Evolutionary conservation across 371 early-diverging fungal species (phyloP).

Genomic region (Syncephalastrum contaminatum): DNA sequence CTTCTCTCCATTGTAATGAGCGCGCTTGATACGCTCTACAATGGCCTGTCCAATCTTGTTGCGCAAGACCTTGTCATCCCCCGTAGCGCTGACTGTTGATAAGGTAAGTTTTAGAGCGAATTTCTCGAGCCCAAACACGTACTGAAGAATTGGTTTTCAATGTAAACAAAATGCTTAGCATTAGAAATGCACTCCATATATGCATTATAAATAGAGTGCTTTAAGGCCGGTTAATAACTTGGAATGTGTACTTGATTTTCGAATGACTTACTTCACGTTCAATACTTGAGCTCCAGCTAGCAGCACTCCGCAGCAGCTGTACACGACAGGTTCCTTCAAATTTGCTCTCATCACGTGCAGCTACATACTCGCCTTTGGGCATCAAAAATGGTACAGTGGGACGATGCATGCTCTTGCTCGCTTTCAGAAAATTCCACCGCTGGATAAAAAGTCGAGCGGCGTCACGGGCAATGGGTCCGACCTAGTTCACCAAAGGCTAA

Average conservation of each 20-base stretch:
- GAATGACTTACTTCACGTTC: constrained; percentile 38
- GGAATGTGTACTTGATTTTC: not conserved
- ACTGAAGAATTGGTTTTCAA: constrained; percentile 93
- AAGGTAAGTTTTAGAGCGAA: not conserved
- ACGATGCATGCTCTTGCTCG: constrained; percentile 64
- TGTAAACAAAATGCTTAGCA: constrained; percentile 87
- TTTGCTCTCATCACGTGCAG: constrained; percentile 61
- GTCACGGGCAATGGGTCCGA: constrained; percentile 80
- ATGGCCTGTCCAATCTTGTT: constrained; percentile 51
- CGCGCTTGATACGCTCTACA: constrained; percentile 75
- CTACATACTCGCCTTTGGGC: constrained; percentile 79
- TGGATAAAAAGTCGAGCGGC: constrained; percentile 91
- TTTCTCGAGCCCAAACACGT: too few species aligned
- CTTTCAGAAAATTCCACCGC: constrained; percentile 89
- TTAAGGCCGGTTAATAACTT: not conserved
- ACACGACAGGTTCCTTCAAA: constrained; percentile 67
- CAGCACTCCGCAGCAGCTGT: constrained; percentile 68
- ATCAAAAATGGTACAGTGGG: constrained; percentile 67
- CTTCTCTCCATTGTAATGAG: constrained; percentile 62
- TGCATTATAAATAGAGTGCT: constrained; percentile 83
- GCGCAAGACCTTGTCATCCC: constrained; percentile 33
- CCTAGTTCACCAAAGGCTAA: constrained; percentile 18
- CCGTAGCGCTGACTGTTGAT: constrained; percentile 24
- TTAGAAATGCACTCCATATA: constrained; percentile 77
- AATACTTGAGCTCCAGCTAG: constrained; percentile 70